A percentile compares a stretch with the other conserved stretches of the same genome.
These are phyloP conservation scores for Xerocomellus amylosporus DNA, from an alignment of 768 basidiomycete genomes.

Conservation along the genomic window DNA sequence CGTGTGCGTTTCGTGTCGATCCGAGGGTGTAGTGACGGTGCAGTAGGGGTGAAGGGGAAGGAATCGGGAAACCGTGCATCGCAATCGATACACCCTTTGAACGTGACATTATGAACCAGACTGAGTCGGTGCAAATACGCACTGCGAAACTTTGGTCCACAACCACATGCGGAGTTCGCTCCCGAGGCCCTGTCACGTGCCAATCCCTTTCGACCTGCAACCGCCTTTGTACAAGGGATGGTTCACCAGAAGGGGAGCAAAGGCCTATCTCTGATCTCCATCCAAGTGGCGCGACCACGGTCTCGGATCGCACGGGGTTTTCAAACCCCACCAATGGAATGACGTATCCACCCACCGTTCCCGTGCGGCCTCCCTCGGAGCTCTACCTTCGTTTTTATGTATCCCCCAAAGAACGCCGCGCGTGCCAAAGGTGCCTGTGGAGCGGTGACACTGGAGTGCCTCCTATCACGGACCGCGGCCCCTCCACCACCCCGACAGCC, in stretches of 20 bases:
- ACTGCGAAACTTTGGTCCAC: not conserved
- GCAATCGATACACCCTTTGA: not conserved
- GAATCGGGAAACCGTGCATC: not conserved
- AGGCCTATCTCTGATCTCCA: too few species aligned
- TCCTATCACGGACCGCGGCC: not conserved
- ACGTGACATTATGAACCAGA: conserved; percentile 4
- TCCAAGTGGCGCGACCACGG: too few species aligned
- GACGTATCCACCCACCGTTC: not conserved
- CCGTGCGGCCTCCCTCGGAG: too few species aligned
- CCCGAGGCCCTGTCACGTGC: not conserved
- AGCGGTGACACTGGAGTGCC: not conserved
- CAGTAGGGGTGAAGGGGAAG: not conserved
- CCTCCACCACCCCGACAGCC: not conserved
- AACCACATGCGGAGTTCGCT: not conserved
- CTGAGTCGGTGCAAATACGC: not conserved
- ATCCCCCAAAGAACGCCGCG: not conserved
- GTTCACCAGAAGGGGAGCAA: too few species aligned
- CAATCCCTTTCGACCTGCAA: too few species aligned
- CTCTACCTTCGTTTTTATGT: too few species aligned
- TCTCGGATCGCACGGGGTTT: conserved; percentile 3
- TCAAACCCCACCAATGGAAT: not conserved
- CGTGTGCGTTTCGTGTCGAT: not conserved
- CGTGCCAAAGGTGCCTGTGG: not conserved
- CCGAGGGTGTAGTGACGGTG: not conserved
- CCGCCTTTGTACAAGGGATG: too few species aligned